Base-by-base conservation (phyloP, 495 filamentous ascomycete species). In the Hypoxylon fragiforme region DNA sequence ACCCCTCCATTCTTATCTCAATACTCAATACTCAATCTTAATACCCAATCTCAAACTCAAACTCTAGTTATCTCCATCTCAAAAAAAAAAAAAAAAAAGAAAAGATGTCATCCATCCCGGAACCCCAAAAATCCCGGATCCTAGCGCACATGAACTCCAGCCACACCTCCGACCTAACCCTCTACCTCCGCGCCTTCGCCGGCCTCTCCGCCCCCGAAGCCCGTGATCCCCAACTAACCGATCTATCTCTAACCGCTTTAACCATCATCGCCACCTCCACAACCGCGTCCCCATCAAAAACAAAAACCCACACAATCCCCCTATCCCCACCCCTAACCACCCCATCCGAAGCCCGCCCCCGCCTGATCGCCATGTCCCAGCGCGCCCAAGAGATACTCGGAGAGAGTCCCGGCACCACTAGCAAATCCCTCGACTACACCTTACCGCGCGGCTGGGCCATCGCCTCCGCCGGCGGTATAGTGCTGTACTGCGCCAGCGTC, bases 121-220 rank as follows among this genome's bases (percentile, higher is more conserved):
- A 64, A 40, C 73, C 78, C 15, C 68, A 72, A 53, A 87, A 84
- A 52, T 50, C 76, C 31, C 84, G 85, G 65, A 86, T 90, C 62
- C 79, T 87, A 64, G 74, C 77, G 21, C 89, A 94, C 76, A 91
- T 94, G 88, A 92, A 92, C 74, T 74, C 73, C 31, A 85, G 90
- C 75, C 89, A 92, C 71, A 67, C 70, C 57, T 75, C 77, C 56
- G 86, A 87, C 21, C 76, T 94, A 12, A 63, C 71, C 34, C 78
- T 85, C 50, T 91, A 88, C 70, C 78, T 91, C 0, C 75, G 80
- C 52, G 77, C 86, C 68, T 87, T 79, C 77, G 67, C 69, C 73
- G 53, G 70, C 5, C 65, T 85, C 28, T 75, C 81, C 36, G 63
- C 75, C 6, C 61, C 64, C 19, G 68, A 74, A 22, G 67, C 77